Evolutionary conservation across 495 filamentous ascomycete genomes (phyloP).

Genomic region (Astrocystis sublimbata): DNA sequence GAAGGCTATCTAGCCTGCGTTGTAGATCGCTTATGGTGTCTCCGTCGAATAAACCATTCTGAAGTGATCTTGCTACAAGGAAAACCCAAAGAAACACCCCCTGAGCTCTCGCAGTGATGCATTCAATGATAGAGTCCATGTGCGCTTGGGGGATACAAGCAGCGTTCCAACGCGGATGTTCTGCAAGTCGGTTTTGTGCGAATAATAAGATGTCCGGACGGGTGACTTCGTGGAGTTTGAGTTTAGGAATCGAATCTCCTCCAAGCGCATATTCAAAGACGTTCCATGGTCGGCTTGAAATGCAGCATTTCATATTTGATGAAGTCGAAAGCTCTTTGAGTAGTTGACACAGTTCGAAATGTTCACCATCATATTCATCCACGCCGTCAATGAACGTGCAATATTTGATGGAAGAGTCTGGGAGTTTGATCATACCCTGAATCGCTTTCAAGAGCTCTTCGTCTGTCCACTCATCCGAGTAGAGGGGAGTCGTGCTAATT

Average conservation of each 20-base stretch:
- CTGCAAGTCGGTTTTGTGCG: slow-evolving; percentile 19
- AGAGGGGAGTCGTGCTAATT: neutral
- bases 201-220: slow-evolving; percentile 32
- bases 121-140: slow-evolving; percentile 14
- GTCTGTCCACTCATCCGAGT: neutral
- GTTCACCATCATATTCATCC: slow-evolving; percentile 28
- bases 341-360: slow-evolving; percentile 6
- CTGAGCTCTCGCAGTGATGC: slow-evolving; percentile 30
- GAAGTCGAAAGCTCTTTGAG: neutral
- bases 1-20: slow-evolving; percentile 17
- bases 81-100: slow-evolving; percentile 49
- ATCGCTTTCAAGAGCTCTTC: neutral
- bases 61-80: slow-evolving; percentile 22
- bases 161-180: slow-evolving; percentile 9
- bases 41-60: slow-evolving; percentile 18
- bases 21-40: slow-evolving; percentile 24
- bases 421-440: neutral
- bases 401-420: neutral
- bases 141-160: neutral
- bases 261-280: slow-evolving; percentile 44
- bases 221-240: slow-evolving; percentile 29
- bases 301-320: slow-evolving; percentile 46
- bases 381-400: slow-evolving; percentile 26
- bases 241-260: slow-evolving; percentile 7
- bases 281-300: slow-evolving; percentile 52